phyloP scores from a whole-genome alignment of 805 yeast genomes.

The Kodamaea kaohsiungensis region DNA sequence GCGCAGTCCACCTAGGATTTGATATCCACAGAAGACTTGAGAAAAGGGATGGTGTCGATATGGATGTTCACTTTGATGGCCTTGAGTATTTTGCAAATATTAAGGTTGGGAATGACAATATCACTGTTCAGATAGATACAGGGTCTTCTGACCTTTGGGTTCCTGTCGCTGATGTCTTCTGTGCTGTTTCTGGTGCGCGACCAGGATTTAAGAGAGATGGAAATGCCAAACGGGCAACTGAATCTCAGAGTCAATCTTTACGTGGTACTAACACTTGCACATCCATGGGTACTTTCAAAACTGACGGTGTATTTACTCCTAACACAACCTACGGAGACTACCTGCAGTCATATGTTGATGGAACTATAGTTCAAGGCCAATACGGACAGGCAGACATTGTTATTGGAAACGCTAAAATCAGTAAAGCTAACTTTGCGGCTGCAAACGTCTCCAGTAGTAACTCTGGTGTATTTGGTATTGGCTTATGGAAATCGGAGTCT shows the following conservation, averaged over 20 bases:
- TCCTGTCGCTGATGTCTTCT: neutral
- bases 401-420: neutral
- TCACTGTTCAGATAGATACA: neutral
- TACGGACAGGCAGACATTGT: neutral
- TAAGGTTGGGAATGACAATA: neutral
- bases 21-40: neutral
- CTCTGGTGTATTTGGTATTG: neutral
- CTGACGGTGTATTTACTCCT: conserved; percentile 39
- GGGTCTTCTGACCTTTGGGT: neutral
- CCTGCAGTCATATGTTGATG: neutral
- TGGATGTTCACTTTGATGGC: neutral
- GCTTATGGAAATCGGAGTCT: neutral
- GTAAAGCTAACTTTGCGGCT: neutral
- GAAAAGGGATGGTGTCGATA: neutral
- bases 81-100: neutral
- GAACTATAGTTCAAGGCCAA: neutral
- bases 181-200: neutral
- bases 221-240: neutral
- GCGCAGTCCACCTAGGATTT: neutral
- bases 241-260: neutral
- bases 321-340: conserved; percentile 23
- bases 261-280: neutral
- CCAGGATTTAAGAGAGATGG: neutral
- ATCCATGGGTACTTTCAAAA: conserved; percentile 46
- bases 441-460: neutral